Base-by-base conservation (phyloP, 306 rosid genomes). In the Abrus pulchellus region DNA sequence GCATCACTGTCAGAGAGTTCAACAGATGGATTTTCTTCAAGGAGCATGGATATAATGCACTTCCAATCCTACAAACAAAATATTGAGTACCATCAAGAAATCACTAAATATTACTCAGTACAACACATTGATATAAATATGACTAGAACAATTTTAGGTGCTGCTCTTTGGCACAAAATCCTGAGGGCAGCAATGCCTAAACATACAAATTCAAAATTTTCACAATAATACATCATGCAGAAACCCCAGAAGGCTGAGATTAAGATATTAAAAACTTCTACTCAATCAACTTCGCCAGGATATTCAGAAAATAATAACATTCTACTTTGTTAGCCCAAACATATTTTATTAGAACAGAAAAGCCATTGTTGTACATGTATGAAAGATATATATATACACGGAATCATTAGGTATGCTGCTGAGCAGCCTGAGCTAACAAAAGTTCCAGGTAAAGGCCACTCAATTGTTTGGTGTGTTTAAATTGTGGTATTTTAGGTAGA, bases 1-100 rank as follows among this genome's bases (percentile, higher is more conserved):
- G 95, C 94, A 91, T 90, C 93, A 80, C 86, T 94, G 65, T 95
- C 99, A 69, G 94, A 89, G 71, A 93, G 94, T 82, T 90, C 98
- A 67, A 84, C 69, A 53, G 79, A 79, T 72, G 94, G 86, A 82
- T 90, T 93, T 72, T 90, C 99, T 71, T 93, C 92, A 29, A 95
- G 92, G 78, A 95, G 97, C 94, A 93, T 86, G 75, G 97, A 91
- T 81, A 90, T 70, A 49, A 93, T 95, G 84, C 97, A 90, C 86
- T 91, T 95, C 99, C 99, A 95, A 75, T 95, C 99, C 99, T 95
- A 84, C 88, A 88, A 87, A 85, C 14, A 83, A 83, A 77, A 74
- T 40, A 63, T 78, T 45, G 72, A 74, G 32, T 55, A 73, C 57
- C 63, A 78, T 82, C 59, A 80, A 59, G 79, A 75, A 80, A 78